Evolutionary conservation across 73 alveolate genomes (phyloP).

Genomic region (Strombidium stylifer): DNA sequence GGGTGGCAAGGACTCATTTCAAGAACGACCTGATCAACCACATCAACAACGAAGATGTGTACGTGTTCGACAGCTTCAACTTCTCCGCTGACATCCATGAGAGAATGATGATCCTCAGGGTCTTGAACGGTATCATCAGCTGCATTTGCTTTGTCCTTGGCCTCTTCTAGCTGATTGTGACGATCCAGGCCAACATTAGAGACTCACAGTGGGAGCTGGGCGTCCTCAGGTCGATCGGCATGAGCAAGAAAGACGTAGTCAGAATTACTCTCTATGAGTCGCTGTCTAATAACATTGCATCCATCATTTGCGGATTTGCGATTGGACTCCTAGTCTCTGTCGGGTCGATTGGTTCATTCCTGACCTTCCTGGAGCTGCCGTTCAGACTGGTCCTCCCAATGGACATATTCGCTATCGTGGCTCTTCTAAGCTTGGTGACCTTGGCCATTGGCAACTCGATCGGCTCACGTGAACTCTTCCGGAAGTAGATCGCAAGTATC

Average conservation of each 20-base stretch:
- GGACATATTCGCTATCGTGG: not conserved
- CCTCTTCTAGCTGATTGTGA: constrained; percentile 19
- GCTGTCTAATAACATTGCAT: not conserved
- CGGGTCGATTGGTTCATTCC: constrained; percentile 1
- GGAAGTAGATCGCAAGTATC: not conserved
- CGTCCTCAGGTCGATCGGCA: constrained; percentile 35
- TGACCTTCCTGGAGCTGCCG: constrained; percentile 15
- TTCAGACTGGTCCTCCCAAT: constrained; percentile 6
- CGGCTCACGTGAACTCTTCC: not conserved
- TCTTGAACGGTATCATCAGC: not conserved
- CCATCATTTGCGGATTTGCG: constrained; percentile 9
- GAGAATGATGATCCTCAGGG: not conserved
- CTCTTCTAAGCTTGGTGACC: not conserved
- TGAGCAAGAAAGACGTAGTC: not conserved
- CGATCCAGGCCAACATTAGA: constrained; percentile 12
- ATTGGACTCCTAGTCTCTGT: constrained; percentile 17
- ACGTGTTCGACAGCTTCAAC: constrained; percentile 15
- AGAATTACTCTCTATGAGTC: constrained; percentile 17
- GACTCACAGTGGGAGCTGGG: constrained; percentile 33
- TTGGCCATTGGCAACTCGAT: constrained; percentile 8
- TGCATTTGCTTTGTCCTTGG: constrained; percentile 9
- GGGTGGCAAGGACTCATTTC: not conserved
- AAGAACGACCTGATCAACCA: constrained; percentile 5
- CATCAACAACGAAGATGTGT: constrained; percentile 18
- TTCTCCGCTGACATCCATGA: not conserved